phyloP scores from a whole-genome alignment of 768 basidiomycete genomes.

The Kwoniella shandongensis region DNA sequence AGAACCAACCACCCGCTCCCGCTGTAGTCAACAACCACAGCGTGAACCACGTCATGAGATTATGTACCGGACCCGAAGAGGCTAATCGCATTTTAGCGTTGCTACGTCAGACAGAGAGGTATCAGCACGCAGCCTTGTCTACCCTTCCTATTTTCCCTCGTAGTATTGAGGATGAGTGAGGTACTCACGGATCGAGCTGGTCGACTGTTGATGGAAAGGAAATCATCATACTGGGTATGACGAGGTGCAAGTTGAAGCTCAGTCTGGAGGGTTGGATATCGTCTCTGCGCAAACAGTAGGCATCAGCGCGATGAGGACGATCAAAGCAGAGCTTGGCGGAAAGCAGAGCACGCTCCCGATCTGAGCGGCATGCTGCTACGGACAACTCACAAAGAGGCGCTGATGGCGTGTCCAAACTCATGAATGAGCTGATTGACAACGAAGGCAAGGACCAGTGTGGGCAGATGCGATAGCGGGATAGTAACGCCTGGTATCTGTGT shows the following conservation, averaged over 20 bases:
- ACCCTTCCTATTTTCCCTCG: not conserved
- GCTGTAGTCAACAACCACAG: slow-evolving; percentile 34
- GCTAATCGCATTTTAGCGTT: slow-evolving; percentile 60
- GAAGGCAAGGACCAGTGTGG: slow-evolving; percentile 65
- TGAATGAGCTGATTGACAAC: slow-evolving; percentile 70
- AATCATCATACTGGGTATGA: slow-evolving; percentile 75
- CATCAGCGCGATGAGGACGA: not conserved
- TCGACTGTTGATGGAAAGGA: slow-evolving; percentile 60
- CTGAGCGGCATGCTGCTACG: not conserved
- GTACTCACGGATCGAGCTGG: slow-evolving; percentile 56
- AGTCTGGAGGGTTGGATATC: slow-evolving; percentile 64
- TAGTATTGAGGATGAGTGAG: slow-evolving; percentile 21
- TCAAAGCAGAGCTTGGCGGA: not conserved
- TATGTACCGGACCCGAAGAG: slow-evolving; percentile 76
- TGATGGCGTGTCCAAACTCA: slow-evolving; percentile 75
- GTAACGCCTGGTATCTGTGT: slow-evolving; percentile 77
- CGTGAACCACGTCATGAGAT: slow-evolving; percentile 61
- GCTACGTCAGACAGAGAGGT: slow-evolving; percentile 13
- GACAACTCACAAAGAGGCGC: slow-evolving; percentile 73
- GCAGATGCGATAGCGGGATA: slow-evolving; percentile 70
- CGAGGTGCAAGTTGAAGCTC: slow-evolving; percentile 64
- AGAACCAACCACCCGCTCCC: slow-evolving; percentile 57
- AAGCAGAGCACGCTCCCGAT: no score
- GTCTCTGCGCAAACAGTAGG: slow-evolving; percentile 59
- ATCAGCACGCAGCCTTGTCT: no score